phyloP scores from a whole-genome alignment of 2,329 filamentous ascomycete species.

The Penicillium freii region DNA sequence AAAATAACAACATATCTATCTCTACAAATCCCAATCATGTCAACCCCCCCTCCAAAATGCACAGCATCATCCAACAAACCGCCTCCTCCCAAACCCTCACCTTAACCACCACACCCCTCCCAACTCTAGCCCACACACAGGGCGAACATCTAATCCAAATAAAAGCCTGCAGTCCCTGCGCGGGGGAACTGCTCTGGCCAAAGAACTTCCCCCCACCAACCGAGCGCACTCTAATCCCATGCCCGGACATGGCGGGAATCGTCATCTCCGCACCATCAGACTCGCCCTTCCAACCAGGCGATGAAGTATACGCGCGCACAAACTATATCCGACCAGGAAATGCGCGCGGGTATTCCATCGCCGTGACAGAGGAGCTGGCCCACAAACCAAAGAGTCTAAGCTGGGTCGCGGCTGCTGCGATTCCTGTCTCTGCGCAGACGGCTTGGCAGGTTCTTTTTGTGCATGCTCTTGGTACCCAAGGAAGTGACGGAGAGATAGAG shows the following conservation, averaged over 20 bases:
- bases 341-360: slow-evolving; percentile 40
- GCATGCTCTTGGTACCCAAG: slow-evolving; percentile 26
- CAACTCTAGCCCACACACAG: slow-evolving; percentile 16
- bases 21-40: not conserved
- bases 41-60: not conserved
- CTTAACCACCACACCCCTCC: not conserved
- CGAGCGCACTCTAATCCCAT: slow-evolving; percentile 36
- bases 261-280: slow-evolving; percentile 36
- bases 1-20: not conserved
- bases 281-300: slow-evolving; percentile 38
- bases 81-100: slow-evolving; percentile 1
- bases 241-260: slow-evolving; percentile 45
- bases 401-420: slow-evolving; percentile 39
- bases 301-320: slow-evolving; percentile 41
- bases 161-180: slow-evolving; percentile 41
- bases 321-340: slow-evolving; percentile 38
- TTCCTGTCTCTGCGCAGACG: slow-evolving; percentile 44
- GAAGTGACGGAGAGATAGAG: slow-evolving; percentile 17
- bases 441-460: slow-evolving; percentile 48
- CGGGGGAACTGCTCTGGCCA: slow-evolving; percentile 47
- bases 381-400: slow-evolving; percentile 35
- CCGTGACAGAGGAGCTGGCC: slow-evolving; percentile 38
- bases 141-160: slow-evolving; percentile 43
- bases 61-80: not conserved
- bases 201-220: slow-evolving; percentile 27